Conservation (phyloP, 164 flowering plant genomes). For the Nymphaea thermarum region DNA sequence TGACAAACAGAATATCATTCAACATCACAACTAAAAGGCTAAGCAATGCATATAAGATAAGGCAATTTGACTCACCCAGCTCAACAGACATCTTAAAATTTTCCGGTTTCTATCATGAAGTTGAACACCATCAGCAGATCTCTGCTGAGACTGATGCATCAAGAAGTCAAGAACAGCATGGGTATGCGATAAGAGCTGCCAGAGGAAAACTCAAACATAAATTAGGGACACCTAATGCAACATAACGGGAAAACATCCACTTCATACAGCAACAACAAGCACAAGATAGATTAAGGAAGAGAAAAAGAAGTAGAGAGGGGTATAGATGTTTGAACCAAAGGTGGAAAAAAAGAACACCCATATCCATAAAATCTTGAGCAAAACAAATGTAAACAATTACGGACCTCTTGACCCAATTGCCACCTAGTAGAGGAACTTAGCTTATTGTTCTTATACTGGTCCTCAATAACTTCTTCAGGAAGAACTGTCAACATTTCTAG, state of each 20-base stretch:
- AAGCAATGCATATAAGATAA: neutral
- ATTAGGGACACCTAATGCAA: neutral
- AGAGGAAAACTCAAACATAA: constrained; percentile 1
- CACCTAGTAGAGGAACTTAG: constrained; percentile 40
- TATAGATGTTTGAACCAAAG: too few species aligned
- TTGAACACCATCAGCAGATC: constrained; percentile 28
- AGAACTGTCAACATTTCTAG: constrained; percentile 91
- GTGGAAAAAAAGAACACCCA: too few species aligned
- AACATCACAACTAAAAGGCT: neutral
- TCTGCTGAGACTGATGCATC: constrained; percentile 54
- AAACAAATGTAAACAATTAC: constrained; percentile 1
- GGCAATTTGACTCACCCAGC: constrained; percentile 59
- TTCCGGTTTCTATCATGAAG: constrained; percentile 54
- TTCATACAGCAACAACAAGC: neutral
- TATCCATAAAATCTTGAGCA: too few species aligned
- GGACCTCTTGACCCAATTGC: constrained; percentile 72
- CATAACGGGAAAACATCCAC: neutral
- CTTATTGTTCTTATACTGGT: constrained; percentile 32
- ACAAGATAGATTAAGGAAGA: neutral
- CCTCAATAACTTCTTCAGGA: constrained; percentile 80
- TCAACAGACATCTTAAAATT: constrained; percentile 77
- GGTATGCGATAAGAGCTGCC: constrained; percentile 75
- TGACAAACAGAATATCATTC: neutral
- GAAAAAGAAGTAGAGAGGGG: too few species aligned
- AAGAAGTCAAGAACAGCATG: constrained; percentile 77